Evolutionary conservation across 1,139 yeast species (phyloP).

Genomic region (Yamadazyma sp.): DNA sequence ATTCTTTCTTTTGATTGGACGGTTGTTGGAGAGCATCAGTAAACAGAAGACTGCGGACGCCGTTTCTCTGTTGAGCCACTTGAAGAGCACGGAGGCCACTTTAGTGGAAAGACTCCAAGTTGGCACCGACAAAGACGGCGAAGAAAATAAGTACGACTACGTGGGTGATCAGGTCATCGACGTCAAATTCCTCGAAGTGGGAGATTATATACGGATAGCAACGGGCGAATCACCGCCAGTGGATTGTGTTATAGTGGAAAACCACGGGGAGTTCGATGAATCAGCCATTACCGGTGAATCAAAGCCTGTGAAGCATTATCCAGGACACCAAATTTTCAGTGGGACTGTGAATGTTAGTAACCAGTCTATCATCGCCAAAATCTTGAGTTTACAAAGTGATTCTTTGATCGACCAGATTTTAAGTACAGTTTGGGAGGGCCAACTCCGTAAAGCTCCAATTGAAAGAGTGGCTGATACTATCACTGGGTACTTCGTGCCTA

Average conservation of each 20-base stretch:
- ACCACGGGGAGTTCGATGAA: slow-evolving; percentile 65
- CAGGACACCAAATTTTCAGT: slow-evolving; percentile 67
- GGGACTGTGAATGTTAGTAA: slow-evolving; percentile 71
- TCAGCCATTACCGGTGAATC: slow-evolving; percentile 81
- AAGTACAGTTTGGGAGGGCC: slow-evolving; percentile 71
- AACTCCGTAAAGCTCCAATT: slow-evolving; percentile 70
- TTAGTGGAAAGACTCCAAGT: slow-evolving; percentile 33
- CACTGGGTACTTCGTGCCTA: slow-evolving; percentile 73
- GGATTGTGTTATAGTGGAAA: slow-evolving; percentile 63
- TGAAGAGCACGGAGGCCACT: slow-evolving; percentile 53
- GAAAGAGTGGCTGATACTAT: slow-evolving; percentile 70
- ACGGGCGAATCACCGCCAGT: slow-evolving; percentile 76
- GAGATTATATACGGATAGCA: slow-evolving; percentile 56
- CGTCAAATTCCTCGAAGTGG: slow-evolving; percentile 58
- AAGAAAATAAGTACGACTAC: slow-evolving; percentile 21
- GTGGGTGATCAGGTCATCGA: slow-evolving; percentile 44
- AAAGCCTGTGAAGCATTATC: slow-evolving; percentile 42
- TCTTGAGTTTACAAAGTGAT: slow-evolving; percentile 62
- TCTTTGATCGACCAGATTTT: slow-evolving; percentile 72
- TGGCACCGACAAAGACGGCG: slow-evolving; percentile 5
- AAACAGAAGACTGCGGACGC: slow-evolving; percentile 70
- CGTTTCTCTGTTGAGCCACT: slow-evolving; percentile 49
- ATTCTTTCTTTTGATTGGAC: slow-evolving; percentile 68
- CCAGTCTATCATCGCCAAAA: slow-evolving; percentile 52
- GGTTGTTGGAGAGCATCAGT: slow-evolving; percentile 65